phyloP scores from a whole-genome alignment of 164 flowering plant genomes.

The Tetrastigma voinierianum region DNA sequence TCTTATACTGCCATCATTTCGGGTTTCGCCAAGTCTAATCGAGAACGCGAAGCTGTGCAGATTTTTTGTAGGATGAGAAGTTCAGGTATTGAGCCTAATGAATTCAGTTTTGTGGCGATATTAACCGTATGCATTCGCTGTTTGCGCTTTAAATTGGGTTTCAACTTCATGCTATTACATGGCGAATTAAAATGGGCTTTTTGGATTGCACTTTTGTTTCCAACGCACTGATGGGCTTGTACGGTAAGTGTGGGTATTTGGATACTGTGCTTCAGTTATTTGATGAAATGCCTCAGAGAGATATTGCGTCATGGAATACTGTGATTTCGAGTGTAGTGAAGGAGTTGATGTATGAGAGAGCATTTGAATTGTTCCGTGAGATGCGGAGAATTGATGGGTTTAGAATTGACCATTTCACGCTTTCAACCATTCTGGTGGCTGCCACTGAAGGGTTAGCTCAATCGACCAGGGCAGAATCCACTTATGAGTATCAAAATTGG shows the following conservation, averaged over 20 bases:
- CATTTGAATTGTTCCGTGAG: conserved; percentile 52
- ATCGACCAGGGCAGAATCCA: conserved; percentile 53
- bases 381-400: conserved; percentile 39
- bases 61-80: conserved; percentile 61
- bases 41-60: conserved; percentile 45
- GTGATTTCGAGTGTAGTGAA: conserved; percentile 58
- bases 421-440: conserved; percentile 66
- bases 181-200: conserved; percentile 45
- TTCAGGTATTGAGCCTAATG: conserved; percentile 73
- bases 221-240: conserved; percentile 68
- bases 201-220: conserved; percentile 44
- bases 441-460: conserved; percentile 34
- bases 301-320: conserved; percentile 76
- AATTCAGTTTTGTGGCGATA: conserved; percentile 63
- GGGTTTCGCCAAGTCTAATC: conserved; percentile 50
- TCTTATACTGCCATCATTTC: conserved; percentile 66
- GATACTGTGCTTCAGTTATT: conserved; percentile 51
- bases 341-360: conserved; percentile 40
- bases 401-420: conserved; percentile 52
- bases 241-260: conserved; percentile 42
- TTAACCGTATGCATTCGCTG: conserved; percentile 66
- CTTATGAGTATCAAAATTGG: conserved; percentile 64
- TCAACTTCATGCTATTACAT: conserved; percentile 64
- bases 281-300: conserved; percentile 64
- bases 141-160: conserved; percentile 46